Evolutionary conservation across 495 filamentous ascomycete genomes (phyloP).

Genomic region (Darksidea phi): DNA sequence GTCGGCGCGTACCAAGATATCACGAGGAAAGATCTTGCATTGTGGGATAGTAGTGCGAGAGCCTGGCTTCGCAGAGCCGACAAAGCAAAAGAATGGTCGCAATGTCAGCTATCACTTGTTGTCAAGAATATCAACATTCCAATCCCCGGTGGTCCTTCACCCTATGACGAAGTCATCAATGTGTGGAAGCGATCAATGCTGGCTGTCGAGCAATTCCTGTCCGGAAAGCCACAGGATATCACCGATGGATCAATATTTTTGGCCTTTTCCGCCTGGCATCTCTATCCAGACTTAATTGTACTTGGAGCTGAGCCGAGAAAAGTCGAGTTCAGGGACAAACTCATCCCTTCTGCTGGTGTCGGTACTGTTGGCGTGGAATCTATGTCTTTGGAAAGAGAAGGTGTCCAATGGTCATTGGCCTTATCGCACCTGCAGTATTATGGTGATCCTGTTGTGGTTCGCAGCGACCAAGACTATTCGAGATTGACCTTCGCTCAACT

Average conservation of each 20-base stretch:
- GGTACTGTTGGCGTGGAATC: constrained; percentile 18
- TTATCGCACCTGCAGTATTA: constrained; percentile 42
- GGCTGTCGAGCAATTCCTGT: constrained; percentile 4
- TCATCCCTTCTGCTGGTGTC: background rate
- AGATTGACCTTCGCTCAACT: background rate
- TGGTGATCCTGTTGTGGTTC: constrained; percentile 26
- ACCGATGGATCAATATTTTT: background rate
- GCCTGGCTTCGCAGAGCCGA: constrained; percentile 22
- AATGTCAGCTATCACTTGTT: constrained; percentile 44
- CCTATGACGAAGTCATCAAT: background rate
- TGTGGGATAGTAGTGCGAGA: constrained; percentile 19
- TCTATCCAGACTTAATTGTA: constrained; percentile 20
- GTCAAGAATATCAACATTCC: constrained; percentile 38
- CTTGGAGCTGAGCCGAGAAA: background rate
- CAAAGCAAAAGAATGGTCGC: constrained; percentile 23
- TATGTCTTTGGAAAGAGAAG: constrained; percentile 18
- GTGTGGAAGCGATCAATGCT: background rate
- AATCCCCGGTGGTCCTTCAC: background rate
- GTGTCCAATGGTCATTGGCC: constrained; percentile 41
- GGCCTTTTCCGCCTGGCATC: constrained; percentile 21
- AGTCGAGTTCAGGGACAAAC: constrained; percentile 5
- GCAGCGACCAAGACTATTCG: background rate
- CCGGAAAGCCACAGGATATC: constrained; percentile 30
- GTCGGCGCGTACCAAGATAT: background rate
- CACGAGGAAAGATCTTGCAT: constrained; percentile 7